Conservation (phyloP, 352 stramenopile genomes). For the Globisporangium radiosum region DNA sequence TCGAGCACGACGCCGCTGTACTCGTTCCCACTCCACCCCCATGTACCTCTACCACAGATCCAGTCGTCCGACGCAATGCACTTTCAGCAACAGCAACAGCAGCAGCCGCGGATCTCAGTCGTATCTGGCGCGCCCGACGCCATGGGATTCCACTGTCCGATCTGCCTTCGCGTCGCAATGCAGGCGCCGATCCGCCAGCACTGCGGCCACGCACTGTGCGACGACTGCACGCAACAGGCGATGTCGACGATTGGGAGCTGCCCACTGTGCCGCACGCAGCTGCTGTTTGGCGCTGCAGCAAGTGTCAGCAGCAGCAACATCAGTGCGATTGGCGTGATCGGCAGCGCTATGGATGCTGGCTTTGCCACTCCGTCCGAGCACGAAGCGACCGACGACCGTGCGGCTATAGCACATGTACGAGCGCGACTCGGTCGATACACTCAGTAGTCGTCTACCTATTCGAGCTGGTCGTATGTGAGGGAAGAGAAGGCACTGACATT, state of each 20-base stretch:
- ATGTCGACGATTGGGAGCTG: conserved; percentile 30
- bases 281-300: conserved; percentile 22
- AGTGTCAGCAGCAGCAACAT: neutral
- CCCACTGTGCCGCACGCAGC: conserved; percentile 41
- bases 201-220: conserved; percentile 48
- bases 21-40: conserved; percentile 1
- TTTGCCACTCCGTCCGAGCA: neutral
- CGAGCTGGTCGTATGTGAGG: neutral
- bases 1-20: conserved; percentile 1
- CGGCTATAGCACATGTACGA: neutral
- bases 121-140: neutral
- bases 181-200: conserved; percentile 36
- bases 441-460: neutral
- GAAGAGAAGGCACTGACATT: neutral
- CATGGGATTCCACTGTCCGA: conserved; percentile 27
- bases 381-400: neutral
- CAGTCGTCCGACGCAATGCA: neutral
- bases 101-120: neutral
- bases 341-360: neutral
- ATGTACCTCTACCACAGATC: conserved; percentile 4
- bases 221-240: conserved; percentile 44
- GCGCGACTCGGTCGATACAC: too few relatives aligned
- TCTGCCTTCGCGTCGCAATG: conserved; percentile 31
- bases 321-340: neutral
- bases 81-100: conserved; percentile 16